Evolutionary conservation across 2,329 filamentous ascomycete species (phyloP).

Genomic region (Madurella fahalii): DNA sequence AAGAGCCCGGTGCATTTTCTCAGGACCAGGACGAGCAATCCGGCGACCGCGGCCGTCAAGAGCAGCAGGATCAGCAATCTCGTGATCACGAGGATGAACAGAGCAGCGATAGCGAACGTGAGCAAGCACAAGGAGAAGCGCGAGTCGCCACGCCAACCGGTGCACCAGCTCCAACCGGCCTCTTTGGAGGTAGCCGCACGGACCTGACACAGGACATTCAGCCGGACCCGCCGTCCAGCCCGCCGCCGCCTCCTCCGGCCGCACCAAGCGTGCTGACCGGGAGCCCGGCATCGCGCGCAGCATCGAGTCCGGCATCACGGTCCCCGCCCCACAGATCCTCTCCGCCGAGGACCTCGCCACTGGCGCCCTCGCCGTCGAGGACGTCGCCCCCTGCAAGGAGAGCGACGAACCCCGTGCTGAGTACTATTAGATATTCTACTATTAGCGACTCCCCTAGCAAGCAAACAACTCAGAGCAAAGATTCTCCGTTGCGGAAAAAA

Average conservation of each 20-base stretch:
- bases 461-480: constrained; percentile 31
- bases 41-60: not conserved
- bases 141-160: not conserved
- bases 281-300: constrained; percentile 17
- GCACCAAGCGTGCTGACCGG: constrained; percentile 5
- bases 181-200: constrained; percentile 17
- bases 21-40: constrained; percentile 10
- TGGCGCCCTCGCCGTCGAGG: not conserved
- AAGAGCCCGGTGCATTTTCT: constrained; percentile 16
- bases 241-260: constrained; percentile 21
- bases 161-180: constrained; percentile 2
- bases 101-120: not conserved
- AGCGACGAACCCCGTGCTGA: constrained; percentile 35
- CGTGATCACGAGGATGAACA: constrained; percentile 4
- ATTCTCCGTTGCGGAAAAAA: constrained; percentile 50
- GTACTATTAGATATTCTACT: constrained; percentile 44
- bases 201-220: constrained; percentile 16
- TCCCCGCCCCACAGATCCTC: constrained; percentile 17
- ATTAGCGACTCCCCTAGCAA: constrained; percentile 40
- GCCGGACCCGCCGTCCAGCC: constrained; percentile 25
- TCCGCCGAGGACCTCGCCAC: constrained; percentile 14
- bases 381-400: constrained; percentile 24
- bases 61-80: constrained; percentile 4
- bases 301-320: constrained; percentile 21
- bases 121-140: constrained; percentile 4